Conservation (phyloP, 176 grass and related monocot genomes). For the Guadua angustifolia region DNA sequence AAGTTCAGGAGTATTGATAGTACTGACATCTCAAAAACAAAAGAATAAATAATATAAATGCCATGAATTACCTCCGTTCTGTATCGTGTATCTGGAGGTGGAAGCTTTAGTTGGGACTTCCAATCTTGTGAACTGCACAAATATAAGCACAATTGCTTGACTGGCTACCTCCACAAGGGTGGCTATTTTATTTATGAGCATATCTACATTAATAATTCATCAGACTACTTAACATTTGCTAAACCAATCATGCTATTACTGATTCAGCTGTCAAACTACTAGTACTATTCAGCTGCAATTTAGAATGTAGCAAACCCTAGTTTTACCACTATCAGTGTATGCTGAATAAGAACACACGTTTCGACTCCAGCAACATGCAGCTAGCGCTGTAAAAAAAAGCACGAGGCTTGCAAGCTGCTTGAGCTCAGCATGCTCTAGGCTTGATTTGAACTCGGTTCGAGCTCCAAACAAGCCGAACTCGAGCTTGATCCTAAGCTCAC, state of each 20-base stretch:
- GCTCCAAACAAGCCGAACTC: no score
- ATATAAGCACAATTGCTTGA: conserved; percentile 38
- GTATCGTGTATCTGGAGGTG: conserved; percentile 78
- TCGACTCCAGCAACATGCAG: not conserved
- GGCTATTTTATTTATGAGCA: conserved; percentile 15
- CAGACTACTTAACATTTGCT: not conserved
- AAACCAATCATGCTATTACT: not conserved
- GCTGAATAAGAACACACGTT: no score
- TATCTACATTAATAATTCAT: conserved; percentile 1
- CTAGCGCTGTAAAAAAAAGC: no score
- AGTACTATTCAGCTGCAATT: conserved; percentile 1
- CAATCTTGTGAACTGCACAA: conserved; percentile 83
- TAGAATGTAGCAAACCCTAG: conserved; percentile 28
- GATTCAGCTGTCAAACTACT: not conserved
- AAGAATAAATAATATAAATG: conserved; percentile 7
- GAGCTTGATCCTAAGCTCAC: no score
- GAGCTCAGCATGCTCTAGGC: no score
- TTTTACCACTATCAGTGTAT: not conserved
- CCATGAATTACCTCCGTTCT: conserved; percentile 73
- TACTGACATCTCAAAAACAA: not conserved
- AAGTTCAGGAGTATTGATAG: not conserved
- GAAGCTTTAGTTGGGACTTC: conserved; percentile 88
- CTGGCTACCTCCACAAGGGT: conserved; percentile 12
- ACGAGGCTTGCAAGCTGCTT: no score
- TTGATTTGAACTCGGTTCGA: no score